Conservation (phyloP, 768 basidiomycete genomes). For the Russula brevipes region DNA sequence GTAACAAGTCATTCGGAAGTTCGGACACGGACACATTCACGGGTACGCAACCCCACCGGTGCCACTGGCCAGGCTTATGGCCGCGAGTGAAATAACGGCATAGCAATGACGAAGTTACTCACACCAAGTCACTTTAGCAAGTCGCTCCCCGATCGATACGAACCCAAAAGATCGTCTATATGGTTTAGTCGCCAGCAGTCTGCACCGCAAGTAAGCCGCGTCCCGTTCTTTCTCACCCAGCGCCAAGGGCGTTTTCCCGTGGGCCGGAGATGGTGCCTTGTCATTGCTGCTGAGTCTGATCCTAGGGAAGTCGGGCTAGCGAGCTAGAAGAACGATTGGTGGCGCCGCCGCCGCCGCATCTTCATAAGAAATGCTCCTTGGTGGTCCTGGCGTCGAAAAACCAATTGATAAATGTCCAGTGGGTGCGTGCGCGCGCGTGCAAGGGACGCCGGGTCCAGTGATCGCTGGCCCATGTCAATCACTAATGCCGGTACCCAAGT, state of each 20-base stretch:
- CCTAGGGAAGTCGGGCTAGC: neutral
- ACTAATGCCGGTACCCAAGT: neutral
- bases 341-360: constrained; percentile 3
- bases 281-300: neutral
- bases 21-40: too few species aligned
- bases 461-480: neutral
- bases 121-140: neutral
- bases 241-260: too few species aligned
- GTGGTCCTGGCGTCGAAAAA: neutral
- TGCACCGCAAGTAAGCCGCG: too few species aligned
- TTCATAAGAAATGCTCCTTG: neutral
- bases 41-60: neutral
- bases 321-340: neutral
- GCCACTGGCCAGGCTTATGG: constrained; percentile 8
- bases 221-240: neutral
- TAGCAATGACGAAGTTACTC: constrained; percentile 9
- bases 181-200: neutral
- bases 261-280: neutral
- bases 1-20: neutral
- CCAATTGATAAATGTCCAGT: neutral
- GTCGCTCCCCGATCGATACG: constrained; percentile 1
- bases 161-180: neutral
- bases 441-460: neutral
- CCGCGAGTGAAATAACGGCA: constrained; percentile 7
- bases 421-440: neutral